A percentile compares a stretch with the other conserved stretches of the same genome.
Evolutionary conservation across 768 basidiomycete species (phyloP).

Genomic region (Pulveroboletus ravenelii): DNA sequence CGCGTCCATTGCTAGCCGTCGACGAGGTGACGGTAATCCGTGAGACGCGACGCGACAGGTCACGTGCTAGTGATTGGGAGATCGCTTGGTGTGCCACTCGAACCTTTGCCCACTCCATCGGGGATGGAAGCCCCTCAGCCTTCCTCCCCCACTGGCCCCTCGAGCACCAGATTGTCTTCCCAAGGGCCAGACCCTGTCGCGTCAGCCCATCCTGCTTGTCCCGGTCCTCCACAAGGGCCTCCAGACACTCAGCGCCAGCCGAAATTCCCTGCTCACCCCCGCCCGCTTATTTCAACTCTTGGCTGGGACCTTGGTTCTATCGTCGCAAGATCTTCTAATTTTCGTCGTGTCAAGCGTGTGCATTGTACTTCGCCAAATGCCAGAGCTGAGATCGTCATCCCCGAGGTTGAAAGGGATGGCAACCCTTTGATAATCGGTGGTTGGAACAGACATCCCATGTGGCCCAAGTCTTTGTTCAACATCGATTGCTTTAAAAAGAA

Average conservation of each 20-base stretch:
- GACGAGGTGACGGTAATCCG: not conserved
- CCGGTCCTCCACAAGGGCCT: not conserved
- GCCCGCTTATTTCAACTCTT: slow-evolving; percentile 33
- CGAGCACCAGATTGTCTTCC: not conserved
- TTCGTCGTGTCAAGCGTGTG: slow-evolving; percentile 39
- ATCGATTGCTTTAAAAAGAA: slow-evolving; percentile 48
- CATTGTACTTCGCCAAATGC: slow-evolving; percentile 27
- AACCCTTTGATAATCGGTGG: slow-evolving; percentile 61
- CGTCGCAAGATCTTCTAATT: slow-evolving; percentile 36
- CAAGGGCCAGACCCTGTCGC: slow-evolving; percentile 4
- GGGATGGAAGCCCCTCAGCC: not conserved
- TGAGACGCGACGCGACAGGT: slow-evolving; percentile 15
- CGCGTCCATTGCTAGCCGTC: slow-evolving; percentile 7
- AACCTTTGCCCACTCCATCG: no score
- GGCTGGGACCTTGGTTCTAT: slow-evolving; percentile 51
- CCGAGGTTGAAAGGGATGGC: slow-evolving; percentile 46
- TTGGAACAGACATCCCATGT: slow-evolving; percentile 49
- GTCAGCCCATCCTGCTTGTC: not conserved
- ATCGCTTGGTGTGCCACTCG: no score
- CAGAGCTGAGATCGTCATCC: slow-evolving; percentile 31
- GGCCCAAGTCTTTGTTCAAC: slow-evolving; percentile 54
- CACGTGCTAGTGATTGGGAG: slow-evolving; percentile 11
- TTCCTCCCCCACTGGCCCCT: not conserved
- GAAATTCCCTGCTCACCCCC: not conserved
- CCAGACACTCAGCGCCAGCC: not conserved